Percentiles rank a stretch among this genome's conserved stretches.
Conservation (phyloP, 345 rosid species). For the Turnera subulata region DNA sequence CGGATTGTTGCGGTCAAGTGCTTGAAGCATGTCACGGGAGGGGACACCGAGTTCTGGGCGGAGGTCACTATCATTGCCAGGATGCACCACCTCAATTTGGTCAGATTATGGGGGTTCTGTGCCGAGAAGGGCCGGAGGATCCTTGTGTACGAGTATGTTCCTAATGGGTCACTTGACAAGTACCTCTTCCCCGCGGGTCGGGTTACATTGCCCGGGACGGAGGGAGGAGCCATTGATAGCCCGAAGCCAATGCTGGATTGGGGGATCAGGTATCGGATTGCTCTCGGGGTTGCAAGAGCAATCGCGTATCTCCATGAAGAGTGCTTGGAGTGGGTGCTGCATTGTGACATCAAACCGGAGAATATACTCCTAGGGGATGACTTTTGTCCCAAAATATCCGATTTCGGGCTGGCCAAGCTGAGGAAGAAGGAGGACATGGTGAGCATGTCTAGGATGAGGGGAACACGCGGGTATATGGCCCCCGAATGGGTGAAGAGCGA, state of each 20-base stretch:
- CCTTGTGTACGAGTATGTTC: slow-evolving; percentile 30
- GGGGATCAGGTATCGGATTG: slow-evolving; percentile 29
- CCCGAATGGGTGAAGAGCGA: slow-evolving; percentile 62
- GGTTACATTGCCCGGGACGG: not conserved
- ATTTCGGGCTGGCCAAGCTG: slow-evolving; percentile 47
- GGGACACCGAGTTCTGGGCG: slow-evolving; percentile 41
- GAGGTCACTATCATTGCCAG: slow-evolving; percentile 33
- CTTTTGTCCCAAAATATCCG: slow-evolving; percentile 30
- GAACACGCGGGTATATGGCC: slow-evolving; percentile 73
- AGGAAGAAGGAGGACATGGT: slow-evolving; percentile 64
- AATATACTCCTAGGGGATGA: slow-evolving; percentile 30
- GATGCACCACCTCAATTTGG: slow-evolving; percentile 34
- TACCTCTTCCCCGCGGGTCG: slow-evolving; percentile 33
- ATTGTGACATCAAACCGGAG: slow-evolving; percentile 33
- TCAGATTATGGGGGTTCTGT: slow-evolving; percentile 32
- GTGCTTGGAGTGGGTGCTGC: slow-evolving; percentile 34
- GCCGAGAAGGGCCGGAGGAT: slow-evolving; percentile 32
- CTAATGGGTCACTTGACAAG: slow-evolving; percentile 28
- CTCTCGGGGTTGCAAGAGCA: slow-evolving; percentile 31
- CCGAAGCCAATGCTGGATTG: slow-evolving; percentile 27
- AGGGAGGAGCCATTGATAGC: not conserved
- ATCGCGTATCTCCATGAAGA: slow-evolving; percentile 31
- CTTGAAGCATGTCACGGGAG: slow-evolving; percentile 53
- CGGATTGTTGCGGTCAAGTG: slow-evolving; percentile 63
- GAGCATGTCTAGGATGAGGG: slow-evolving; percentile 59